A percentile compares a stretch with the other conserved stretches of the same genome.
phyloP scores from a whole-genome alignment of 192 early-diverging fungal species.

The Podochytrium sp. region DNA sequence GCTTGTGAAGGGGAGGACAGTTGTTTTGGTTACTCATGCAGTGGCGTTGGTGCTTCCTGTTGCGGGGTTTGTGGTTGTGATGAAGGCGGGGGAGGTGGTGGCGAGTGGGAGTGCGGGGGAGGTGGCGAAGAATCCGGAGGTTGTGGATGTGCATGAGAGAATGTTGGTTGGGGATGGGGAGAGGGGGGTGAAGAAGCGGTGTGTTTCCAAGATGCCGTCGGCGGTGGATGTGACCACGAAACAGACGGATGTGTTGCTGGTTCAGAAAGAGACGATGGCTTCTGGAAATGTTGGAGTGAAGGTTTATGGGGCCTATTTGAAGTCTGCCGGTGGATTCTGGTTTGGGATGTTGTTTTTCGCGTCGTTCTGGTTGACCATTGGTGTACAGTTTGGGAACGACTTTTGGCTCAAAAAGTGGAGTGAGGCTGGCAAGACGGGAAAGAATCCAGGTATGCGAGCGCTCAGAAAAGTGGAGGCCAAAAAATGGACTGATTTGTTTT shows the following conservation, averaged over 20 bases:
- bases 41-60: constrained; percentile 32
- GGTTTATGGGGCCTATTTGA: constrained; percentile 35
- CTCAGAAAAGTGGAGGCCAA: too few relatives aligned
- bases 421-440: constrained; percentile 12
- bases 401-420: constrained; percentile 51
- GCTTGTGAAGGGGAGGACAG: constrained; percentile 71
- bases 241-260: not conserved
- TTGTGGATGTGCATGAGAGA: constrained; percentile 1
- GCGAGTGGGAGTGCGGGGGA: constrained; percentile 41
- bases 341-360: constrained; percentile 15
- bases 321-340: constrained; percentile 34
- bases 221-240: not conserved
- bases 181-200: not conserved
- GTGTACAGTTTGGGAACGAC: constrained; percentile 35
- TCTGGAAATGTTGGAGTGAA: constrained; percentile 10
- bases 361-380: constrained; percentile 12
- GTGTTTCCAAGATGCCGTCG: not conserved
- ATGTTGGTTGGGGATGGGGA: not conserved
- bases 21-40: constrained; percentile 84
- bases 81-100: constrained; percentile 65
- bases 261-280: constrained; percentile 27
- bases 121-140: constrained; percentile 20
- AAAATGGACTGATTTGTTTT: too few relatives aligned
- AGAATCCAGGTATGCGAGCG: too few relatives aligned
- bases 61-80: constrained; percentile 42